These are phyloP conservation scores for Allium fistulosum DNA, from an alignment of 106 monocot genomes.

Conservation along the genomic window DNA sequence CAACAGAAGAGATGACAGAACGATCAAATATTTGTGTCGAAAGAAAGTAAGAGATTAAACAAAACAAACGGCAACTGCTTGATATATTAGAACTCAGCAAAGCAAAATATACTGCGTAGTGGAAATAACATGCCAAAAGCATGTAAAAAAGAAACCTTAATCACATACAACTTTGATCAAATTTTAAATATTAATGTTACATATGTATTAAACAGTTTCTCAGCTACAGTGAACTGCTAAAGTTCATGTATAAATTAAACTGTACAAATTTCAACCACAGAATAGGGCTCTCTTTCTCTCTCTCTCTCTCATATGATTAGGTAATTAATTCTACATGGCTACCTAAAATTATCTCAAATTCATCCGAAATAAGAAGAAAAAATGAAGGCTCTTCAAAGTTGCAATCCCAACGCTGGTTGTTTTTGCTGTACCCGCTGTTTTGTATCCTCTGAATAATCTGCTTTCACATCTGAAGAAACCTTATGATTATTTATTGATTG, in stretches of 20 bases:
- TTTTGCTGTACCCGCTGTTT: slow-evolving; percentile 23
- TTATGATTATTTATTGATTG: slow-evolving; percentile 9
- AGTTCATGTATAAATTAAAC: not conserved
- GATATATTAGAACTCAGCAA: too few relatives aligned
- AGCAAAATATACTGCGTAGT: too few relatives aligned
- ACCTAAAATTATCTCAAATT: slow-evolving; percentile 3
- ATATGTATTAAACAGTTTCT: not conserved
- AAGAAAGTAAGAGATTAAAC: too few relatives aligned
- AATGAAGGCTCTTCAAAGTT: slow-evolving; percentile 27
- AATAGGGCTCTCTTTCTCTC: too few relatives aligned
- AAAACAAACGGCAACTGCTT: too few relatives aligned
- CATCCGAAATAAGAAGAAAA: not conserved
- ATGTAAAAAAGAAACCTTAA: too few relatives aligned
- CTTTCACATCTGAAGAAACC: slow-evolving; percentile 39
- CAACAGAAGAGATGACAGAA: too few relatives aligned
- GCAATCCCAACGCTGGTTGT: slow-evolving; percentile 69
- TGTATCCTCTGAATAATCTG: slow-evolving; percentile 39
- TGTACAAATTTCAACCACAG: slow-evolving; percentile 7
- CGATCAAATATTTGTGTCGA: too few relatives aligned
- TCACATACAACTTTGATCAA: too few relatives aligned
- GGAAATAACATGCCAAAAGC: too few relatives aligned
- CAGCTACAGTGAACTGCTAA: not conserved
- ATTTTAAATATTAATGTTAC: not conserved
- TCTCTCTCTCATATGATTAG: not conserved
- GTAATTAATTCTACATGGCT: not conserved